Percentiles rank a stretch among this genome's conserved stretches.
Evolutionary conservation across 306 rosid genomes (phyloP).

Genomic region (Sesbania bispinosa): DNA sequence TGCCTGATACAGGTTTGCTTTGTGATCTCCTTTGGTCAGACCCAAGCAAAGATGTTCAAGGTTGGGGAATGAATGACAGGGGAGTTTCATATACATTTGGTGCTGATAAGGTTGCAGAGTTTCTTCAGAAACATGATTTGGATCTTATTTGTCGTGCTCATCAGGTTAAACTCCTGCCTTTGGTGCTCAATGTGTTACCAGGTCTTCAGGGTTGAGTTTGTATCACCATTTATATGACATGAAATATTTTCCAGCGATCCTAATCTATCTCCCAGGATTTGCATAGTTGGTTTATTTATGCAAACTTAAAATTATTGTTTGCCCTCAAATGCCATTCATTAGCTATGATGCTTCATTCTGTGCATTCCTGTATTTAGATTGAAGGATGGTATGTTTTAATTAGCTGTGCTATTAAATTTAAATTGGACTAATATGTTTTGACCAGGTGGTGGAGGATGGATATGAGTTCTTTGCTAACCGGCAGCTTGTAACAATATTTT

Average conservation of each 20-base stretch:
- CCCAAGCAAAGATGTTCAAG: slow-evolving; percentile 66
- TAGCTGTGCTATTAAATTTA: neutral
- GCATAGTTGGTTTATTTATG: neutral
- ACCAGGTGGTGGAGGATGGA: slow-evolving; percentile 97
- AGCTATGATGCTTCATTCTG: slow-evolving; percentile 6
- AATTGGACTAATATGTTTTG: slow-evolving; percentile 18
- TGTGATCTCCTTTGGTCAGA: slow-evolving; percentile 98
- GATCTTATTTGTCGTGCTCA: slow-evolving; percentile 93
- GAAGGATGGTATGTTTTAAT: slow-evolving; percentile 11
- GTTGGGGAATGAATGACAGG: slow-evolving; percentile 82
- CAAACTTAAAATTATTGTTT: neutral
- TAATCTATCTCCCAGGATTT: neutral
- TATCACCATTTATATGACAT: slow-evolving; percentile 2
- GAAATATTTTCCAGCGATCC: neutral
- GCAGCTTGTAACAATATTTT: slow-evolving; percentile 92
- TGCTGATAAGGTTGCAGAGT: slow-evolving; percentile 69
- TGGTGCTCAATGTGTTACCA: slow-evolving; percentile 3
- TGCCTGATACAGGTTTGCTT: slow-evolving; percentile 83
- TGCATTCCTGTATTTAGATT: neutral
- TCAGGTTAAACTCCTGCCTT: slow-evolving; percentile 57
- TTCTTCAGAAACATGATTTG: slow-evolving; percentile 83
- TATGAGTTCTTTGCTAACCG: slow-evolving; percentile 86
- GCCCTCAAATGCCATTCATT: neutral
- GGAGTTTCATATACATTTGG: slow-evolving; percentile 89
- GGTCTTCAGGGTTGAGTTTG: slow-evolving; percentile 23